Evolutionary conservation across 2,329 filamentous ascomycete species (phyloP).

Genomic region (Monilinia polystroma): DNA sequence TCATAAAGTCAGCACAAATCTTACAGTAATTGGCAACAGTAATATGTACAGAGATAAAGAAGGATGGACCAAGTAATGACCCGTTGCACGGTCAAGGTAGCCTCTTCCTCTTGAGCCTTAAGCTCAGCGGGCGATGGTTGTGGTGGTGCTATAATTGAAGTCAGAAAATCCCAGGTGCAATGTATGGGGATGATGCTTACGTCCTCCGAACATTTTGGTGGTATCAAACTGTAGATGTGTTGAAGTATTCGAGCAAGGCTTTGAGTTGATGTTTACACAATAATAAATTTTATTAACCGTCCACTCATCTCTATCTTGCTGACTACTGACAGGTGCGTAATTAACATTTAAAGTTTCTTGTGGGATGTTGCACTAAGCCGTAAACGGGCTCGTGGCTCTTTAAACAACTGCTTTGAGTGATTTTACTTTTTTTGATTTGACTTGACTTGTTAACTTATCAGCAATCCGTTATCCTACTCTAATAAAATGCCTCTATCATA

Average conservation of each 20-base stretch:
- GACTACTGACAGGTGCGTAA: slow-evolving; percentile 7
- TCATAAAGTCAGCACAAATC: slow-evolving; percentile 21
- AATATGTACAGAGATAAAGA: slow-evolving; percentile 71
- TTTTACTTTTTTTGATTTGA: neutral
- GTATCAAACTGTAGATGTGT: slow-evolving; percentile 14
- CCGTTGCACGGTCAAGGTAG: slow-evolving; percentile 64
- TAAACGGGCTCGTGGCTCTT: slow-evolving; percentile 10
- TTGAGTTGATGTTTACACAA: slow-evolving; percentile 15
- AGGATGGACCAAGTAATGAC: slow-evolving; percentile 64
- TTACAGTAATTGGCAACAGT: neutral
- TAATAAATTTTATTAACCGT: slow-evolving; percentile 19
- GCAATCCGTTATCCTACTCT: neutral
- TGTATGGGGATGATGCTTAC: slow-evolving; percentile 45
- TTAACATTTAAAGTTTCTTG: slow-evolving; percentile 11
- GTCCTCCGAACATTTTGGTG: slow-evolving; percentile 61
- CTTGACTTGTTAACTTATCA: slow-evolving; percentile 5
- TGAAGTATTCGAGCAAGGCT: slow-evolving; percentile 9
- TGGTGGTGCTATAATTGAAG: slow-evolving; percentile 53
- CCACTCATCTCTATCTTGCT: neutral
- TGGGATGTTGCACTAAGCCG: slow-evolving; percentile 1
- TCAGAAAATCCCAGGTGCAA: slow-evolving; percentile 20
- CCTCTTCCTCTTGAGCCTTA: slow-evolving; percentile 65
- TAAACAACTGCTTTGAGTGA: neutral
- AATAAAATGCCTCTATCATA: neutral
- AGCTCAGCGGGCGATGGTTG: slow-evolving; percentile 70